Percentiles rank a stretch among this genome's conserved stretches.
phyloP scores from a whole-genome alignment of 2,329 filamentous ascomycete species.

The Orbilia blumenaviensis region DNA sequence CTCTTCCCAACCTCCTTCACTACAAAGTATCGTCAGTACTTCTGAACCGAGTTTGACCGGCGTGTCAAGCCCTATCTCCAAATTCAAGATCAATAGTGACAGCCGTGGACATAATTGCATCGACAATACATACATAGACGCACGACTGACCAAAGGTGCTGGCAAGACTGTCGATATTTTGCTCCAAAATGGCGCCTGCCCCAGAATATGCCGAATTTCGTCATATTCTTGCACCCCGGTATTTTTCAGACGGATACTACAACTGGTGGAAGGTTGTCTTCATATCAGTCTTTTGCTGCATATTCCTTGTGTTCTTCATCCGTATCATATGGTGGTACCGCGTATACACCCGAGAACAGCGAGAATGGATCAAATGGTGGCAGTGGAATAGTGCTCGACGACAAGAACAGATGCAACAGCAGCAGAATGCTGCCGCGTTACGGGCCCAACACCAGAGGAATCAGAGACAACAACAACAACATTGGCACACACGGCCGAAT shows the following conservation, averaged over 20 bases:
- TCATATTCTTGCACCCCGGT: background rate
- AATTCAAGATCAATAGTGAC: no score
- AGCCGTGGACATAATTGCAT: no score
- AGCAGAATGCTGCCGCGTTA: background rate
- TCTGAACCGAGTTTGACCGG: no score
- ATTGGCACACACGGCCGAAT: conserved; percentile 12
- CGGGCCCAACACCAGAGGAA: background rate
- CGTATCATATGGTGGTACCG: conserved; percentile 8
- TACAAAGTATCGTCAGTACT: no score
- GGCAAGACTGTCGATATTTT: background rate
- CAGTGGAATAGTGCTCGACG: background rate
- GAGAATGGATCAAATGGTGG: background rate
- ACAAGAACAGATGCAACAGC: background rate
- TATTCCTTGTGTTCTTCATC: conserved; percentile 1
- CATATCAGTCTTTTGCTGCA: background rate
- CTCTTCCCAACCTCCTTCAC: background rate
- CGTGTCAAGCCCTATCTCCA: no score
- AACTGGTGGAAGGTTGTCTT: background rate
- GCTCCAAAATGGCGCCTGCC: background rate
- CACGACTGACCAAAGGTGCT: background rate
- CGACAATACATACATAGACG: background rate
- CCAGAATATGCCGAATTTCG: background rate
- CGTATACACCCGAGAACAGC: background rate
- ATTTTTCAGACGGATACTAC: background rate
- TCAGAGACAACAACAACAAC: background rate